A percentile compares a stretch with the other conserved stretches of the same genome.
These are phyloP conservation scores for Malus sylvestris DNA, from an alignment of 306 rosid genomes.

Conservation along the genomic window DNA sequence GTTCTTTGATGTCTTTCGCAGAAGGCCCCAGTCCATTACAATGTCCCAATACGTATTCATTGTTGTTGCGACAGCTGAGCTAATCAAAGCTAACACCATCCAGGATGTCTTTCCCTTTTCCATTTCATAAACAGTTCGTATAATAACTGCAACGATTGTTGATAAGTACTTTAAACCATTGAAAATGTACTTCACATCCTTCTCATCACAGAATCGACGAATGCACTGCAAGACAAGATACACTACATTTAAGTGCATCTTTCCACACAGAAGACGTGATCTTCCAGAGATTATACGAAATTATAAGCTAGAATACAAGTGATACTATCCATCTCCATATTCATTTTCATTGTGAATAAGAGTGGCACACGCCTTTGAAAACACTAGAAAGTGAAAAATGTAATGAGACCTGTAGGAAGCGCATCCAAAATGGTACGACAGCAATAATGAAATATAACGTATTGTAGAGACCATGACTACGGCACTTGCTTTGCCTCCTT, in stretches of 20 bases:
- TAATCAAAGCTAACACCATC: constrained; percentile 51
- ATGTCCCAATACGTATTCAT: constrained; percentile 54
- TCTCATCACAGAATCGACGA: constrained; percentile 43
- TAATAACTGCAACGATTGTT: constrained; percentile 47
- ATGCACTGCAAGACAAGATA: constrained; percentile 33
- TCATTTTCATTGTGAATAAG: constrained; percentile 2
- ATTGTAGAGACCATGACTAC: constrained; percentile 37
- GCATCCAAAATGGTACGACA: constrained; percentile 56
- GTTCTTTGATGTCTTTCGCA: constrained; percentile 50
- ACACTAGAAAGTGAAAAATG: background rate
- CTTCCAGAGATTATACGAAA: background rate
- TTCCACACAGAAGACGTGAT: background rate
- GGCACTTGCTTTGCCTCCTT: constrained; percentile 57
- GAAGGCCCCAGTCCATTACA: constrained; percentile 54
- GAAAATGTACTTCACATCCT: constrained; percentile 29
- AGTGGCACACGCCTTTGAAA: background rate
- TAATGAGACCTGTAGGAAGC: constrained; percentile 46
- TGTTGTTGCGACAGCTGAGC: constrained; percentile 39
- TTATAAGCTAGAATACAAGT: background rate
- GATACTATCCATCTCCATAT: background rate
- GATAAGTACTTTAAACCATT: constrained; percentile 48
- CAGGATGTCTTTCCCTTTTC: constrained; percentile 33
- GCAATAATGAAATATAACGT: constrained; percentile 36
- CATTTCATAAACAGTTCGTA: constrained; percentile 48
- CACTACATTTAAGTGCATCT: background rate